Base-by-base conservation (phyloP, 1,284 basidiomycete species). In the Pterulicium gracile region DNA sequence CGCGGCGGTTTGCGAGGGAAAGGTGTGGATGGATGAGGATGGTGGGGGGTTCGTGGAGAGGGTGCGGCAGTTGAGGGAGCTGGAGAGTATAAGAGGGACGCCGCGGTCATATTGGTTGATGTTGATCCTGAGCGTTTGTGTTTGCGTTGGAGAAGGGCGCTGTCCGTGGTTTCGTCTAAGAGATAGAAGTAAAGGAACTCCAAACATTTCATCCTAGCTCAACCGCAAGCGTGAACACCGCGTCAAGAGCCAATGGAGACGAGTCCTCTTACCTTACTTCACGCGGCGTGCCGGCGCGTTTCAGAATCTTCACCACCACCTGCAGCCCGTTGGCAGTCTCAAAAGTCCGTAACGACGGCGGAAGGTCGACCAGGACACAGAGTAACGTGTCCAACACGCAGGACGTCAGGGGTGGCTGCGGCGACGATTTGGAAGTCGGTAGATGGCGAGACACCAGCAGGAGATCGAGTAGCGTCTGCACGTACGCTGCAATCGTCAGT, bases 121-220 rank as follows among this genome's bases (percentile, higher is more conserved):
- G 27, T 10, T 10, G 27, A 32, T 32, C 7, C 27, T 7, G 27
- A 49, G 44, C 18, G 45, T 23, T 27, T 24, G 47, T 50, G 27
- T 49, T 41, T 35, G 45, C 46, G 21, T 44, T 17, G 43, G 47
- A 32, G 55, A 47, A 15, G 64, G 53, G 14, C 27, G n/a, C n/a
- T n/a, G n/a, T 32, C 27, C 10, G 64, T 57, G 0, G 72, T 72
- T 60, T 94, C 90, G 50, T 92, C 90, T 45, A 92, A 68, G 3
- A 95, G 72, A 60, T 94, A 95, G 59, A 92, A 94, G 61, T 93
- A 93, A 3, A 95, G 65, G 56, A 94, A 91, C 58, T 94, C 91
- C 19, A 94, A 71, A 53, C 88, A 92, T 66, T 94, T 93, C 84
- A 94, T 93, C 55, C 90, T 93, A 48, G 3, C 10, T 10, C 10